Evolutionary conservation across 345 rosid species (phyloP), one percentile per base, ranked within the genome.

Genomic region (Alliaria petiolata): DNA sequence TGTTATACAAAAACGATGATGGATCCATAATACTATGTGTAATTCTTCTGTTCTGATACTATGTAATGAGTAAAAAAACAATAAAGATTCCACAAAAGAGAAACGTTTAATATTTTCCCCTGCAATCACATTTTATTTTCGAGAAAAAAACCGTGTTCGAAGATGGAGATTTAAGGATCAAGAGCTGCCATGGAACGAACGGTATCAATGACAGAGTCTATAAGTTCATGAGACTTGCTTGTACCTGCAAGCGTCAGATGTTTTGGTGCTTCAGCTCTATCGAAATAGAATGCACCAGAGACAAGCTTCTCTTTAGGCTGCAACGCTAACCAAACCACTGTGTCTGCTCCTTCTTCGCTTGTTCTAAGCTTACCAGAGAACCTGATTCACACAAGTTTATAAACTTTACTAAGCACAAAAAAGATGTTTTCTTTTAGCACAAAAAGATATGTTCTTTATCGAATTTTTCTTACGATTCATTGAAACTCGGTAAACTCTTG

Each of bases 301-400:
- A 72, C 86, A 39, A 93, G 66, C 62, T 86, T 87, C 58, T 91
- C 91, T 74, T 86, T 91, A 0, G 95, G 93, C 75, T 89, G 95
- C 58, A 93, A 70, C 35, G 92, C 91, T 81, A 93, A 57, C 97
- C 95, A 91, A 45, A 89, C 22, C 31, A 91, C 20, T 7, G 95
- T 93, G 76, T 93, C 97, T 9, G 97, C 97, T 49, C 95, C 98
- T 84, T 93, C 83, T 71, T 87, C 89, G 12, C 89, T 84, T 6
- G 89, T 89, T 70, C 95, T 80, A 61, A 90, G 89, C 71, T 90
- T 93, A 71, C 89, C 98, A 0, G 86, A 62, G 6, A 90, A 62
- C 81, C 98, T 89, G 83, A 26, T 70, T 56, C 40, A 13, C 4
- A 22, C 25, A 22, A 73, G 16, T 25, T 53, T 69, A 51, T 0